A percentile compares a stretch with the other conserved stretches of the same genome.
These are phyloP conservation scores for Setomelanomma holmii DNA, from an alignment of 2,329 filamentous ascomycete species.

Conservation along the genomic window DNA sequence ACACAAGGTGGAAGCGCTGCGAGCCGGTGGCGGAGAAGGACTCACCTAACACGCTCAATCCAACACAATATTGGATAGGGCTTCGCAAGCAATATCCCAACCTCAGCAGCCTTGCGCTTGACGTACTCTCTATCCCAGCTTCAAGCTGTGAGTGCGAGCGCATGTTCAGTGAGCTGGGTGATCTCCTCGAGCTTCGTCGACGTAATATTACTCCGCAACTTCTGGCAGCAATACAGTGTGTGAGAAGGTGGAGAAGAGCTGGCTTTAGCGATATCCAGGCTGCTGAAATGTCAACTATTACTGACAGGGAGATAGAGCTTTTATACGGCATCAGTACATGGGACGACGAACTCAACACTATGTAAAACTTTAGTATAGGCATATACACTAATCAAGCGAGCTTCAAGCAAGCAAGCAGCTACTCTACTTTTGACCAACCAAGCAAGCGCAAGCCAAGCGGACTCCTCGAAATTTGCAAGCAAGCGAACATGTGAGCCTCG, in stretches of 20 bases:
- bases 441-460: background rate
- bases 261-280: background rate
- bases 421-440: background rate
- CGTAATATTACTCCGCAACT: background rate
- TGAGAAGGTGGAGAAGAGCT: no score
- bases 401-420: background rate
- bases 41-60: background rate
- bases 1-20: slow-evolving; percentile 2
- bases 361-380: background rate
- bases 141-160: no score
- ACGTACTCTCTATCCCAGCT: background rate
- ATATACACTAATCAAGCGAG: slow-evolving; percentile 1
- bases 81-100: background rate
- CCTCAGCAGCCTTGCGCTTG: background rate
- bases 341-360: slow-evolving; percentile 1
- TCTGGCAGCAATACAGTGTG: background rate
- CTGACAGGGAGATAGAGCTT: background rate
- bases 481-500: background rate
- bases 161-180: background rate
- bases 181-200: background rate
- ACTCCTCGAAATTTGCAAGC: background rate
- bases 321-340: background rate
- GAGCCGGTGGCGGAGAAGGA: background rate
- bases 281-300: background rate
- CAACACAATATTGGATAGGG: background rate